Percentiles rank a stretch among this genome's conserved stretches.
phyloP scores from a whole-genome alignment of 2,329 filamentous ascomycete genomes.

The Aspergillus persii region DNA sequence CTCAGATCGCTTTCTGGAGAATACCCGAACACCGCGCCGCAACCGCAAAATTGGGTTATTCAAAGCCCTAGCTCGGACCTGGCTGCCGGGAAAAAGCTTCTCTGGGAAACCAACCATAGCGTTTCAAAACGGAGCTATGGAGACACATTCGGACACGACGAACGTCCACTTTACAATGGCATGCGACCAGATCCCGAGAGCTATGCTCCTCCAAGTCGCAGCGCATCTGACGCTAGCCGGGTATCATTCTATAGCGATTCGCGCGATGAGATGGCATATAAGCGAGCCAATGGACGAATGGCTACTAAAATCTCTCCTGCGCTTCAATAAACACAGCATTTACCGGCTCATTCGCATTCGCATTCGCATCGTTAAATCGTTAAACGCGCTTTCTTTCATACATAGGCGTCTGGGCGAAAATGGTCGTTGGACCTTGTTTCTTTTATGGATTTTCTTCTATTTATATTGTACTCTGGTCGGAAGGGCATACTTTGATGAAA shows the following conservation, averaged over 20 bases:
- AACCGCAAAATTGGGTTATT: slow-evolving; percentile 22
- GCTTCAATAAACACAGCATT: slow-evolving; percentile 11
- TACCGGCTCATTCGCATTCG: not conserved
- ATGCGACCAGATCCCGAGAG: slow-evolving; percentile 40
- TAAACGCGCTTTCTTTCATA: slow-evolving; percentile 5
- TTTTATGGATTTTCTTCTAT: not conserved
- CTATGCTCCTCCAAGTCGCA: slow-evolving; percentile 23
- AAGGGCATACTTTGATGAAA: slow-evolving; percentile 11
- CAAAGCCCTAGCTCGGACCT: slow-evolving; percentile 24
- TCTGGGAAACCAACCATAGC: slow-evolving; percentile 31
- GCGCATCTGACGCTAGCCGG: slow-evolving; percentile 26
- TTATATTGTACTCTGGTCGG: slow-evolving; percentile 1
- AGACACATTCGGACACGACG: slow-evolving; percentile 40
- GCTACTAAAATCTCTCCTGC: slow-evolving; percentile 31
- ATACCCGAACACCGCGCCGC: slow-evolving; percentile 22
- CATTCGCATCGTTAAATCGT: not conserved
- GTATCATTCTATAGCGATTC: slow-evolving; percentile 23
- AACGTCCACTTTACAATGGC: slow-evolving; percentile 43
- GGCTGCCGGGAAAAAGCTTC: slow-evolving; percentile 24
- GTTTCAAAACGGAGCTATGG: slow-evolving; percentile 37
- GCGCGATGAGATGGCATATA: slow-evolving; percentile 33
- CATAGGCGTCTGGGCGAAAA: slow-evolving; percentile 20
- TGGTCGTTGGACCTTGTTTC: slow-evolving; percentile 1
- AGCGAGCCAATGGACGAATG: slow-evolving; percentile 36
- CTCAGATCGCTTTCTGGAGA: slow-evolving; percentile 36